Evolutionary conservation across 306 rosid species (phyloP), one percentile per base, ranked within the genome.

Genomic region (Pachyrhizus erosus): DNA sequence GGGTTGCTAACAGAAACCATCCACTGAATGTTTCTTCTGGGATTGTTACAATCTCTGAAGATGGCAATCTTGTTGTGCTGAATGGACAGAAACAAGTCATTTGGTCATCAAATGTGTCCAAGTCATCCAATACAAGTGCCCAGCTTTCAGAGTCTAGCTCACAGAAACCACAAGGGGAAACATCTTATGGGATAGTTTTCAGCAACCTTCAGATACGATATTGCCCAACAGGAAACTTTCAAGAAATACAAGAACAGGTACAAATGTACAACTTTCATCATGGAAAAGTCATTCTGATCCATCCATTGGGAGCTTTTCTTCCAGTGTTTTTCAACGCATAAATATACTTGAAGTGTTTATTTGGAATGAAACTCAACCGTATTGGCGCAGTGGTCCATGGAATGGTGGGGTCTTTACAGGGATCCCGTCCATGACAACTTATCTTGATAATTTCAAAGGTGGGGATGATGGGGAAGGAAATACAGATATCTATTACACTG

Each of bases 141-240:
- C 2, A 68, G 24, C 69, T 86, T 33, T 51, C 45, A 23, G 86
- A 84, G 39, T 65, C 65, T 0, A 86, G 92, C 69, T 88, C 48
- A 39, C 9, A 14, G 83, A 71, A 45, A 10, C 5, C 5, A 9
- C 78, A 34, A 57, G 9, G 0, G 82, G 78, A n/a, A 8, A 4
- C 21, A 18, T 8, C 39, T 9, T 73, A 57, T 88, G 91, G 89
- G 60, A 61, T 24, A 88, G 87, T 77, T 83, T 88, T 68, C 40
- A 80, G 17, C 13, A 76, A 48, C 87, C 87, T 48, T 55, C 87
- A 20, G 7, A 83, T 39, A 5, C 65, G 64, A 7, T 54, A 18
- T 55, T 82, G 64, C 73, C 85, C 0, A 11, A 21, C 2, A 82
- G 80, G 85, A 80, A 83, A 64, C 34, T 88, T 12, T 0, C 52